phyloP scores from a whole-genome alignment of 2,329 filamentous ascomycete genomes.

The Sporothrix mexicana region DNA sequence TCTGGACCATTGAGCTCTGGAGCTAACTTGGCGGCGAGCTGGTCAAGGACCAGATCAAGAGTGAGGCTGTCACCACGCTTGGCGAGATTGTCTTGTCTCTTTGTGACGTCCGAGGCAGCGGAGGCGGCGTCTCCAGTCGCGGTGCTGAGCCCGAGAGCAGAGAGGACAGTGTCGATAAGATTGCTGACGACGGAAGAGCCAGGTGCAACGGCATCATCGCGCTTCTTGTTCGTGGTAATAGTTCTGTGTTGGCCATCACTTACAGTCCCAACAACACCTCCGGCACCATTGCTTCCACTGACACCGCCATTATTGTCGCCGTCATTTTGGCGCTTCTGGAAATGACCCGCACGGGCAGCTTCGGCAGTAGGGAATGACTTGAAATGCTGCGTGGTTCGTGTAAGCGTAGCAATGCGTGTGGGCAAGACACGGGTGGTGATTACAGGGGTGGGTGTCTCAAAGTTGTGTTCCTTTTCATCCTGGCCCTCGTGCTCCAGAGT shows the following conservation, averaged over 20 bases:
- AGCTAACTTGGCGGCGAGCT: too few species aligned
- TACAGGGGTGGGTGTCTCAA: not conserved
- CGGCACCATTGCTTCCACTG: too few species aligned
- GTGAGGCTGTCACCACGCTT: too few species aligned
- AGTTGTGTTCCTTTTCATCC: not conserved
- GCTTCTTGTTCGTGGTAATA: too few species aligned
- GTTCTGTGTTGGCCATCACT: too few species aligned
- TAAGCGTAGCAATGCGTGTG: constrained; percentile 6
- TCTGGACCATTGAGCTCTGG: too few species aligned
- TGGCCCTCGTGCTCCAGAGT: not conserved
- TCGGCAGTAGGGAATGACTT: not conserved
- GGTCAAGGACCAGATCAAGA: too few species aligned
- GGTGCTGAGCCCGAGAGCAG: not conserved
- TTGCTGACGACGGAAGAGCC: not conserved
- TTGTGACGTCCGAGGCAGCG: not conserved
- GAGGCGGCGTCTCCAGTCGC: not conserved
- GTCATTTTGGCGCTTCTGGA: not conserved
- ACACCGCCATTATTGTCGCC: not conserved
- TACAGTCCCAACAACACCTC: too few species aligned
- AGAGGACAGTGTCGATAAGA: not conserved
- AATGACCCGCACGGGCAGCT: not conserved
- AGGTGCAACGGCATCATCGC: too few species aligned
- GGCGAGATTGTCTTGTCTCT: not conserved
- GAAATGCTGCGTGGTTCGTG: not conserved
- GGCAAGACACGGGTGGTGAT: not conserved